Evolutionary conservation across 192 early-diverging fungal species (phyloP).

Genomic region (Phycomyces nitens): DNA sequence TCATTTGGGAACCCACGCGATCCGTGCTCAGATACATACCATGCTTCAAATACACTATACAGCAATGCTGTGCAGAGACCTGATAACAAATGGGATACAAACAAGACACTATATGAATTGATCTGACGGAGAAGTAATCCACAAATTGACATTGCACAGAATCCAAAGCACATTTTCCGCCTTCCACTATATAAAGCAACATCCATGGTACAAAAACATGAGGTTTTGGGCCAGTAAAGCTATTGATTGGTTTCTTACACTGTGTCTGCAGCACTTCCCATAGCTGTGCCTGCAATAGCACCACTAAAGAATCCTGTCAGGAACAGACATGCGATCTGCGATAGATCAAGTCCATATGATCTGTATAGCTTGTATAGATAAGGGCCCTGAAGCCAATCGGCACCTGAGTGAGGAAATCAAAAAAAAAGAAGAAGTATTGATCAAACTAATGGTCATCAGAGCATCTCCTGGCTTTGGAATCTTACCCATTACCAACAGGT

Average conservation of each 20-base stretch:
- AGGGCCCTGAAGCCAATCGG: slow-evolving; percentile 59
- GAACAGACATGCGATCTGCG: slow-evolving; percentile 64
- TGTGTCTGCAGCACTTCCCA: slow-evolving; percentile 68
- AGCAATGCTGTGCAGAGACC: slow-evolving; percentile 49
- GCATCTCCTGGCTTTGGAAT: not conserved
- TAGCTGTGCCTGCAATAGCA: slow-evolving; percentile 66
- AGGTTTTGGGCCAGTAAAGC: not conserved
- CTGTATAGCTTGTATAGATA: slow-evolving; percentile 68
- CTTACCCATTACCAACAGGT: slow-evolving; percentile 31
- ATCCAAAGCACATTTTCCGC: slow-evolving; percentile 43
- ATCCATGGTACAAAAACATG: not conserved
- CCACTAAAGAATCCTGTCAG: slow-evolving; percentile 69
- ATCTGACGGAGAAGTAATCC: slow-evolving; percentile 40
- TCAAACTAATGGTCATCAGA: not conserved
- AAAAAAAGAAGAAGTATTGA: not conserved
- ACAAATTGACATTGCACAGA: slow-evolving; percentile 43
- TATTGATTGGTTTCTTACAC: slow-evolving; percentile 37
- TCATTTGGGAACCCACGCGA: slow-evolving; percentile 45
- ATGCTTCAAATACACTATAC: slow-evolving; percentile 61
- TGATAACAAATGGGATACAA: slow-evolving; percentile 44
- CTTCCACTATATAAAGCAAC: slow-evolving; percentile 37
- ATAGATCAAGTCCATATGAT: slow-evolving; percentile 51
- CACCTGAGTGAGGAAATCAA: slow-evolving; percentile 14
- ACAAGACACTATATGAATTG: slow-evolving; percentile 36
- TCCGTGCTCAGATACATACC: slow-evolving; percentile 58